Conservation (phyloP, 192 early-diverging fungal species). For the Coemansia sp. region DNA sequence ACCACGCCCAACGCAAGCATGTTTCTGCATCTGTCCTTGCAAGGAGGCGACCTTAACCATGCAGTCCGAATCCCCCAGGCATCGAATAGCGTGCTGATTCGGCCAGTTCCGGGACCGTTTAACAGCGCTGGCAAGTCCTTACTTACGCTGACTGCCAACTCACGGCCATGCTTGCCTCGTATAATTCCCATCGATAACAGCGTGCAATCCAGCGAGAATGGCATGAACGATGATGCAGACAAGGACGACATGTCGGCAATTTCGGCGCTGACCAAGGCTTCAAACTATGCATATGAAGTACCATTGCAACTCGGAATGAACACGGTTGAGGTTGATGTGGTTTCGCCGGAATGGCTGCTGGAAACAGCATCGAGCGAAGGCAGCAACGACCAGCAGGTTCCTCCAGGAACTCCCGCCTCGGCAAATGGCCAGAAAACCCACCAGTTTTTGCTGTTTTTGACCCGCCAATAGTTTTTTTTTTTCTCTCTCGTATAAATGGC, state of each 20-base stretch:
- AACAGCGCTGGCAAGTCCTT: constrained; percentile 23
- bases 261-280: constrained; percentile 24
- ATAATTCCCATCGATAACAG: constrained; percentile 10
- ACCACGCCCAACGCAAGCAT: constrained; percentile 39
- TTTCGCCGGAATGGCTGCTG: constrained; percentile 29
- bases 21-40: constrained; percentile 40
- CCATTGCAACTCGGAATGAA: constrained; percentile 38
- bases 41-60: constrained; percentile 24
- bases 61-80: constrained; percentile 28
- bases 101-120: constrained; percentile 44
- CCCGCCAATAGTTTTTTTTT: constrained; percentile 15
- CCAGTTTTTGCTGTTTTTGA: constrained; percentile 31
- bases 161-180: constrained; percentile 30
- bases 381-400: constrained; percentile 43
- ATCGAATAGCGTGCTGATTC: constrained; percentile 22
- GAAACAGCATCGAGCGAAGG: constrained; percentile 19
- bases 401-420: constrained; percentile 15
- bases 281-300: constrained; percentile 42
- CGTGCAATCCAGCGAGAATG: constrained; percentile 10
- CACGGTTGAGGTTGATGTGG: constrained; percentile 31
- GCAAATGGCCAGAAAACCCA: constrained; percentile 8
- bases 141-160: constrained; percentile 27
- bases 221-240: constrained; percentile 26
- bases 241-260: constrained; percentile 23
- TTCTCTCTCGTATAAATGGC: not conserved